A percentile compares a stretch with the other conserved stretches of the same genome.
Conservation (phyloP, 176 grass and related monocot genomes). For the Hordeum vulgare region DNA sequence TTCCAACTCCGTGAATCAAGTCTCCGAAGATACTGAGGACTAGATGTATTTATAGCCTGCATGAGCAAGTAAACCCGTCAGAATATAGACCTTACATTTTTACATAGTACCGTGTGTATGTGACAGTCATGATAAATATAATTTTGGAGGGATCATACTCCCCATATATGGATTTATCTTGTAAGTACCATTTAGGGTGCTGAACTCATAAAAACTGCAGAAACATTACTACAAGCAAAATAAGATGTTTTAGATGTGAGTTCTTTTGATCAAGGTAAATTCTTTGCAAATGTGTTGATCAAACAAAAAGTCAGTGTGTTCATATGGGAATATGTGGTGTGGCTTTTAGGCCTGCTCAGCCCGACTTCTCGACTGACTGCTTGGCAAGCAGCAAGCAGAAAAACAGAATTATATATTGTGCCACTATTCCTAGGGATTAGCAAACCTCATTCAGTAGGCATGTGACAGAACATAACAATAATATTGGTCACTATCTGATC, state of each 20-base stretch:
- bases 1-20: conserved; percentile 51
- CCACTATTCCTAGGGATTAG: background rate
- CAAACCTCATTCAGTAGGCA: background rate
- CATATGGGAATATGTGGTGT: background rate
- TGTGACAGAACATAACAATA: background rate
- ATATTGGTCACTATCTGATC: background rate
- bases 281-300: background rate
- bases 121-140: conserved; percentile 2
- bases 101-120: background rate
- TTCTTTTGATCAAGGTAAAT: background rate
- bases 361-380: background rate
- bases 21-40: conserved; percentile 19
- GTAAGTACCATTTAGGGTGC: background rate
- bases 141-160: background rate
- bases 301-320: background rate
- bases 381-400: background rate
- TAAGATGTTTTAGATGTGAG: background rate
- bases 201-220: background rate
- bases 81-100: background rate
- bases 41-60: conserved; percentile 49
- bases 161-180: background rate
- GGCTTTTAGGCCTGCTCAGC: background rate
- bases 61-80: conserved; percentile 12
- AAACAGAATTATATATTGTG: background rate
- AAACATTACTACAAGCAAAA: background rate